A percentile compares a stretch with the other conserved stretches of the same genome.
These are phyloP conservation scores for Colletotrichum godetiae DNA, from an alignment of 2,329 filamentous ascomycete species.

Conservation along the genomic window DNA sequence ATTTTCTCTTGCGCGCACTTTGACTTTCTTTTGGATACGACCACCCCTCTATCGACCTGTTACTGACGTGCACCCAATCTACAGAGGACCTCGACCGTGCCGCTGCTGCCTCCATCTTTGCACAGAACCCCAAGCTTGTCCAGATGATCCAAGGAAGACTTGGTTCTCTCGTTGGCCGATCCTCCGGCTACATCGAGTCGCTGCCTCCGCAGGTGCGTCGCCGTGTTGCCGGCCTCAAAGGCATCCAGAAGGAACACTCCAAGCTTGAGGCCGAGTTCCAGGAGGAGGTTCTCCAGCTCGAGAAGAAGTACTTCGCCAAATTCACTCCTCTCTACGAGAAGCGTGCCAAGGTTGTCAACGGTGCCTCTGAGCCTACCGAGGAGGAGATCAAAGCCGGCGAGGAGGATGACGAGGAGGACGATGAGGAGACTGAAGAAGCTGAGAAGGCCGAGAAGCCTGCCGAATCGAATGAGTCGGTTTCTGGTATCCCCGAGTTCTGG, in stretches of 20 bases:
- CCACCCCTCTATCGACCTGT: slow-evolving; percentile 33
- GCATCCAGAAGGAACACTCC: slow-evolving; percentile 97
- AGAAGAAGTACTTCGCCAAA: slow-evolving; percentile 99
- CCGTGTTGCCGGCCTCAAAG: slow-evolving; percentile 94
- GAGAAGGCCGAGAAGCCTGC: slow-evolving; percentile 68
- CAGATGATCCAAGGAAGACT: slow-evolving; percentile 99
- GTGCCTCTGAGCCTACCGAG: slow-evolving; percentile 84
- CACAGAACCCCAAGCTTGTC: slow-evolving; percentile 93
- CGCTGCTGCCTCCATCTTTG: slow-evolving; percentile 90
- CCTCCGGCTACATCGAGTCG: slow-evolving; percentile 98
- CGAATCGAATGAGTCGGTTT: slow-evolving; percentile 63
- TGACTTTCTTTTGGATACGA: background rate
- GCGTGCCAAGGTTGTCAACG: slow-evolving; percentile 93
- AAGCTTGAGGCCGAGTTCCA: slow-evolving; percentile 99
- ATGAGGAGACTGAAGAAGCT: slow-evolving; percentile 66
- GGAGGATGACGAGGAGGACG: slow-evolving; percentile 79
- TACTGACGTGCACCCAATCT: slow-evolving; percentile 37
- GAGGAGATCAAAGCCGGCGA: slow-evolving; percentile 89
- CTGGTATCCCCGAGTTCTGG: slow-evolving; percentile 99
- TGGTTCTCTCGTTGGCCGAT: slow-evolving; percentile 90
- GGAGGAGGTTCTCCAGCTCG: slow-evolving; percentile 95
- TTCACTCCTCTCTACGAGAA: slow-evolving; percentile 98
- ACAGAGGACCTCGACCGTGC: slow-evolving; percentile 91
- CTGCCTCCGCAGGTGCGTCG: slow-evolving; percentile 89
- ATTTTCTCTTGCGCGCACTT: background rate